phyloP scores from a whole-genome alignment of 1,284 basidiomycete species.

The Amylostereum areolatum region DNA sequence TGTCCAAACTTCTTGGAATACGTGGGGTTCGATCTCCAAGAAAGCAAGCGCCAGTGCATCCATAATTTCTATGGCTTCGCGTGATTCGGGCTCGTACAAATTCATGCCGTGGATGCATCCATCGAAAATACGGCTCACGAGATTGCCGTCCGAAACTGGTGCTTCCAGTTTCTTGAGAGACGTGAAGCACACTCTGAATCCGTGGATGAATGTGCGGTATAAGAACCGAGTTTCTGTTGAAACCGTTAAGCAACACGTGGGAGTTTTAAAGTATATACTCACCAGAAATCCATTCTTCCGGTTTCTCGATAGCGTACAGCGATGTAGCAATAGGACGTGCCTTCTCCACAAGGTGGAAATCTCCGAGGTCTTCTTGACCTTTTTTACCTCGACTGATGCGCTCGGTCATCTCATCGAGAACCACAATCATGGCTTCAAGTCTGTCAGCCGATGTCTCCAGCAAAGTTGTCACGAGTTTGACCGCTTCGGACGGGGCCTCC shows the following conservation, averaged over 20 bases:
- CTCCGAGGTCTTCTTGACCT: conserved; percentile 34
- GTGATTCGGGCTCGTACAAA: conserved; percentile 78
- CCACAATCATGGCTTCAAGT: conserved; percentile 73
- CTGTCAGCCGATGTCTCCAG: conserved; percentile 86
- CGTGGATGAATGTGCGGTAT: conserved; percentile 87
- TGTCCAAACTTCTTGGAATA: conserved; percentile 94
- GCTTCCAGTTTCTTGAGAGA: conserved; percentile 79
- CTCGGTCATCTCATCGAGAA: conserved; percentile 53
- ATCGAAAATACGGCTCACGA: conserved; percentile 86
- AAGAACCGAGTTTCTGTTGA: conserved; percentile 75
- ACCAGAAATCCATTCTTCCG: conserved; percentile 73
- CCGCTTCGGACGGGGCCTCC: conserved; percentile 63
- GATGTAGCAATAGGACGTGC: conserved; percentile 72
- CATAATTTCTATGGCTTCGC: conserved; percentile 83
- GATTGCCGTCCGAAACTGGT: conserved; percentile 78
- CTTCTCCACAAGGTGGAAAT: conserved; percentile 67
- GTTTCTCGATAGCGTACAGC: conserved; percentile 69
- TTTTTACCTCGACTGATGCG: conserved; percentile 46
- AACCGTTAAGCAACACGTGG: background rate
- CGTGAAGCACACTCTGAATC: conserved; percentile 79
- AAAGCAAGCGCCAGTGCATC: conserved; percentile 83
- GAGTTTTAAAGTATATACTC: conserved; percentile 14
- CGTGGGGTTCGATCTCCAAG: conserved; percentile 79
- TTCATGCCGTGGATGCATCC: conserved; percentile 82
- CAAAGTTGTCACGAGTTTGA: conserved; percentile 66